Base-by-base conservation (phyloP, 2,329 filamentous ascomycete species). In the Onygena corvina region DNA sequence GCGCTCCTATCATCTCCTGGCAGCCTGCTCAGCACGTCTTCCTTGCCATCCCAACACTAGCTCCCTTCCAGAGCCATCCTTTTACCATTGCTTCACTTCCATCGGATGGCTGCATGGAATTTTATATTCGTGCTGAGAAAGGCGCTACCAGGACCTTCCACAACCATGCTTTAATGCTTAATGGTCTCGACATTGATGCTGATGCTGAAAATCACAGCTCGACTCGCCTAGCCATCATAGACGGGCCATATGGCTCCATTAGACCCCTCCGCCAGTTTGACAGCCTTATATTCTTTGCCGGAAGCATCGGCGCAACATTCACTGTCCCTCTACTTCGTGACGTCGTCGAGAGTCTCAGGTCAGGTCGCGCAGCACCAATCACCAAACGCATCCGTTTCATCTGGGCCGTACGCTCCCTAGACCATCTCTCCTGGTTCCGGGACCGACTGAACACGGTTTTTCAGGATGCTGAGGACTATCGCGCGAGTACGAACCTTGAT, bases 11-110 rank as follows among this genome's bases (percentile, higher is more conserved):
- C 1, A 70, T 81, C 46, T 64, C 59, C 14, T 84, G 80, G 80
- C 69, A 62, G 23, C 71, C 80, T 2, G 80, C 80, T 1, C 79
- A 83, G 53, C 79, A 83, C 58, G 70, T 77, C 0, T 80, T 81
- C 55, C 63, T 83, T 1, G 75, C 75, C 3, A 80, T 70, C 56
- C 79, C 75, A 56, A 69, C 68, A 0, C 59, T 80, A 31, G 69
- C 71, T 14, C 77, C 76, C 0, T 62, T 83, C 1, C 76, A 82
- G 57, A 75, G 73, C 20, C 80, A 84, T 54, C 80, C 80, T 0
- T 83, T 83, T 57, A 82, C 78, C 1, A 77, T 83, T 51, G 66
- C 75, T 2, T 77, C 75, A 1, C 67, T 80, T 9, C 74, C 76
- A 0, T 66, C 68, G 33, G 76, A 80, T 56, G 67, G 69, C 1